A percentile compares a stretch with the other conserved stretches of the same genome.
phyloP scores from a whole-genome alignment of 192 early-diverging fungal genomes.

The Coemansia sp. region DNA sequence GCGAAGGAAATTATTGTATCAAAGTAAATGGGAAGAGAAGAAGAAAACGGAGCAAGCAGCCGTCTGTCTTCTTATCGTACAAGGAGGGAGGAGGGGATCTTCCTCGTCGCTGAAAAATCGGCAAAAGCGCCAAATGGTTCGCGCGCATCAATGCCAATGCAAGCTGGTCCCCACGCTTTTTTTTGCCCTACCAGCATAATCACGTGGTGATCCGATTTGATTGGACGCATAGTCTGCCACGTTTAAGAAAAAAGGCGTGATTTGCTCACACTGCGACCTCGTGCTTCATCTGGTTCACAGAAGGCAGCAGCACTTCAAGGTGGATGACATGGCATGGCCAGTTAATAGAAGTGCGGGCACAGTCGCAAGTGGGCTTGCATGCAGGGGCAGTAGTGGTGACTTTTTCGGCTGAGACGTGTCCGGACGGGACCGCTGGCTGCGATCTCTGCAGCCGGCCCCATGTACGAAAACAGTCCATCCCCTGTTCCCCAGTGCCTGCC shows the following conservation, averaged over 20 bases:
- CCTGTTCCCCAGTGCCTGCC: too few species aligned
- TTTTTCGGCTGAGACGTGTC: too few species aligned
- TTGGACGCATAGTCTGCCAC: conserved; percentile 23
- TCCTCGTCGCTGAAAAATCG: conserved; percentile 1
- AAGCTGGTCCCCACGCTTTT: not conserved
- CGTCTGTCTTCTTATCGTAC: not conserved
- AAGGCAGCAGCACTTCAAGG: too few species aligned
- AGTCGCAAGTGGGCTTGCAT: too few species aligned
- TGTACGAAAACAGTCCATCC: too few species aligned
- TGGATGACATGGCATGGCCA: too few species aligned
- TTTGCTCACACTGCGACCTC: not conserved
- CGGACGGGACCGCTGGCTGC: too few species aligned
- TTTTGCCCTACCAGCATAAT: not conserved
- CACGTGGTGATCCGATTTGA: conserved; percentile 24
- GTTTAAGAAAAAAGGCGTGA: conserved; percentile 6
- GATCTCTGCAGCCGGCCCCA: too few species aligned
- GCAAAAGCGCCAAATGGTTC: not conserved
- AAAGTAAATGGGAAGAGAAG: not conserved
- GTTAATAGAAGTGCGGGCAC: too few species aligned
- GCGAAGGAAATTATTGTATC: too few species aligned
- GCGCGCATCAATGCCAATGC: not conserved
- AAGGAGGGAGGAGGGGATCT: too few species aligned
- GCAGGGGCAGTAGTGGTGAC: not conserved
- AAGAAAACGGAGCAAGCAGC: not conserved
- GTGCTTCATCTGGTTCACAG: too few species aligned